Percentiles rank a stretch among this genome's conserved stretches.
Conservation (phyloP, 345 rosid species). For the Excoecaria agallocha region DNA sequence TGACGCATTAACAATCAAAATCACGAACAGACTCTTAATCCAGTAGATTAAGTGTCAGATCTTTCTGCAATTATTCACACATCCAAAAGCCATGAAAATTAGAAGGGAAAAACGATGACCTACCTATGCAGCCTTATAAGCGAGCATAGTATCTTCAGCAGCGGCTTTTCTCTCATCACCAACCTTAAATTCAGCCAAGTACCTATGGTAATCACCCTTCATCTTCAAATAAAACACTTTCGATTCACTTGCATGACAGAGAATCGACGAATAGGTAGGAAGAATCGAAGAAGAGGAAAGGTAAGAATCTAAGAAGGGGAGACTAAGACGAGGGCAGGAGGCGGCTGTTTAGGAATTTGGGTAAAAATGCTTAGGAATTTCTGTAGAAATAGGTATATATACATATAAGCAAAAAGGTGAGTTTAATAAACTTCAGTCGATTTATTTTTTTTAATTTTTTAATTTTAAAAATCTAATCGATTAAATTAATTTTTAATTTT, state of each 20-base stretch:
- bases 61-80: neutral
- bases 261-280: no score
- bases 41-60: neutral
- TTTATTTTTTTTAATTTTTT: no score
- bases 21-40: neutral
- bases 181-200: slow-evolving; percentile 84
- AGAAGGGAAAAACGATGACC: neutral
- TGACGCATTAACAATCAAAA: neutral
- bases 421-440: no score
- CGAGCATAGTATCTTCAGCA: slow-evolving; percentile 88
- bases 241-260: slow-evolving; percentile 74
- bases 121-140: slow-evolving; percentile 97
- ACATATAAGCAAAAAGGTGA: no score
- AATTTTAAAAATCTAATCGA: no score
- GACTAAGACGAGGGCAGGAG: no score
- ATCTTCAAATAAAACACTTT: slow-evolving; percentile 92
- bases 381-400: no score
- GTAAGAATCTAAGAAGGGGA: no score
- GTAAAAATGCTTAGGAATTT: no score
- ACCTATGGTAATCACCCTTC: slow-evolving; percentile 95
- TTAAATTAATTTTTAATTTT: no score
- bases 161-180: slow-evolving; percentile 91
- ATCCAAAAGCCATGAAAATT: neutral
- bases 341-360: no score
- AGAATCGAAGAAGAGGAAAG: no score